Evolutionary conservation across 495 filamentous ascomycete species (phyloP).

Genomic region (Amniculicola lignicola): DNA sequence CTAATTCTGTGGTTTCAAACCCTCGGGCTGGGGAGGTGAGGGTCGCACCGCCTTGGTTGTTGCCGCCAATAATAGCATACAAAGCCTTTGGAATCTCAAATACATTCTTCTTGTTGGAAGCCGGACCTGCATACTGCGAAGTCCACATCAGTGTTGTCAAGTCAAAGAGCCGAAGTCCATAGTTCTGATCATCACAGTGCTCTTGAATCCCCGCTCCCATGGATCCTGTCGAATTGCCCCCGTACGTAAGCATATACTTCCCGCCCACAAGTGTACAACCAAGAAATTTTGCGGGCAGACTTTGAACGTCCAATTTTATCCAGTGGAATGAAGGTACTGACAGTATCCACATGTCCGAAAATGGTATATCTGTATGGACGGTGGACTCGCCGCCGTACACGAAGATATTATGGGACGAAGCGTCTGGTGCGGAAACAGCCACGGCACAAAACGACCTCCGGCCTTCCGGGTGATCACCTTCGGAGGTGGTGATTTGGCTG

Average conservation of each 20-base stretch:
- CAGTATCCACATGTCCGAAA: conserved; percentile 13
- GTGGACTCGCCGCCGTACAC: conserved; percentile 7
- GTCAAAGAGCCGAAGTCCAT: conserved; percentile 13
- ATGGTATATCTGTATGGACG: neutral
- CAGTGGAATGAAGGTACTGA: conserved; percentile 16
- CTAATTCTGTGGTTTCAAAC: conserved; percentile 2
- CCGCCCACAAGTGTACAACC: conserved; percentile 3
- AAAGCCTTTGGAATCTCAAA: neutral
- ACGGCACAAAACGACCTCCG: conserved; percentile 12
- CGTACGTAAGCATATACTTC: conserved; percentile 15
- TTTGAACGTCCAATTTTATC: neutral
- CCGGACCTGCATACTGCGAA: conserved; percentile 3
- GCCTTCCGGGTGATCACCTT: conserved; percentile 3
- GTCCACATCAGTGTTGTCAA: conserved; percentile 4
- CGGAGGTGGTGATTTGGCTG: conserved; percentile 4
- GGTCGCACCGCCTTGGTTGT: conserved; percentile 4
- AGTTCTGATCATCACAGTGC: conserved; percentile 3
- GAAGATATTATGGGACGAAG: conserved; percentile 12
- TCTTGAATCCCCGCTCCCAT: neutral
- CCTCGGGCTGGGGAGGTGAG: neutral
- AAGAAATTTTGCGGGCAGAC: neutral
- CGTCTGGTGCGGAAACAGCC: conserved; percentile 9
- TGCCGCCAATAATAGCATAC: conserved; percentile 8
- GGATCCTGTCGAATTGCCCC: neutral
- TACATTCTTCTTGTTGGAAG: neutral